A percentile compares a stretch with the other conserved stretches of the same genome.
Evolutionary conservation across 768 basidiomycete genomes (phyloP).

Genomic region (Clavaria fumosa): DNA sequence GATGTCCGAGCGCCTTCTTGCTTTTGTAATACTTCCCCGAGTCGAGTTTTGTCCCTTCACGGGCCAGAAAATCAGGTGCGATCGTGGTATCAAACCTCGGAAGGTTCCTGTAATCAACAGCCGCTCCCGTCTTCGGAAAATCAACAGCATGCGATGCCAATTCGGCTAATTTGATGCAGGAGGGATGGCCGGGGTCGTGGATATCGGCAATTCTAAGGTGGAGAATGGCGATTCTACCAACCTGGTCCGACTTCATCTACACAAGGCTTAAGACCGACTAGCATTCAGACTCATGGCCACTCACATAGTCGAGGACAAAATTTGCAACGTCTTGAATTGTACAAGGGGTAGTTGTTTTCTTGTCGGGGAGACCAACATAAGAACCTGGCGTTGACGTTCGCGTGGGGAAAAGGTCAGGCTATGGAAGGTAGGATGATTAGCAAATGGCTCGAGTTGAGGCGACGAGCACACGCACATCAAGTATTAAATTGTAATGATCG

Average conservation of each 20-base stretch:
- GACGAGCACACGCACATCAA: slow-evolving; percentile 21
- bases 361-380: slow-evolving; percentile 24
- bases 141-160: slow-evolving; percentile 33
- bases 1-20: slow-evolving; percentile 24
- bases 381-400: slow-evolving; percentile 18
- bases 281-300: slow-evolving; percentile 10
- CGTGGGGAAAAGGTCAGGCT: slow-evolving; percentile 22
- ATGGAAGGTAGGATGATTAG: too few species aligned
- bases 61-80: slow-evolving; percentile 31
- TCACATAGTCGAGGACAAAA: slow-evolving; percentile 33
- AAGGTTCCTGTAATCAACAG: slow-evolving; percentile 22
- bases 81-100: slow-evolving; percentile 16
- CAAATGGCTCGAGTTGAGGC: not conserved
- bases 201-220: slow-evolving; percentile 31
- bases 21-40: slow-evolving; percentile 24
- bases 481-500: slow-evolving; percentile 34
- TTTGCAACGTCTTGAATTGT: slow-evolving; percentile 28
- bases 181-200: slow-evolving; percentile 18
- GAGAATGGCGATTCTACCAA: slow-evolving; percentile 26
- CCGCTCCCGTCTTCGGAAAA: slow-evolving; percentile 29
- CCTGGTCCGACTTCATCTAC: slow-evolving; percentile 23
- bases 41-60: slow-evolving; percentile 20
- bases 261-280: not conserved
- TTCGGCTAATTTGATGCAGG: slow-evolving; percentile 29
- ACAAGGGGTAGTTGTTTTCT: slow-evolving; percentile 18